Conservation (phyloP, 495 filamentous ascomycete genomes). For the Lentithecium fluviatile region DNA sequence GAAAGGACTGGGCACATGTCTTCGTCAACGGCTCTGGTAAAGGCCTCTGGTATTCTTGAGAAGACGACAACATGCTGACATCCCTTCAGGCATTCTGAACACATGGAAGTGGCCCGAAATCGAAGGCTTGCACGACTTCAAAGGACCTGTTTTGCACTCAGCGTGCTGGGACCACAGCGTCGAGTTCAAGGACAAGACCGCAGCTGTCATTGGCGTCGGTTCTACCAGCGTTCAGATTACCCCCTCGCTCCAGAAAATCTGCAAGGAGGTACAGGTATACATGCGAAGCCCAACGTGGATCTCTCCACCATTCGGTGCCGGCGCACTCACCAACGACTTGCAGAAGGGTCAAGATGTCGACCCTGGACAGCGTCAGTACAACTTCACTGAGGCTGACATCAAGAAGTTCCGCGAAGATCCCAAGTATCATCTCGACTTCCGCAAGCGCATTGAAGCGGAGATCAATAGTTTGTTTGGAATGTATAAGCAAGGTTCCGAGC, state of each 20-base stretch:
- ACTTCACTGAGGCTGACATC: constrained; percentile 42
- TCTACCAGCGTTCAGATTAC: constrained; percentile 37
- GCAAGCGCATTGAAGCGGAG: constrained; percentile 38
- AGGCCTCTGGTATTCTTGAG: no score
- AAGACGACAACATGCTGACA: no score
- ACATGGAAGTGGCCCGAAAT: constrained; percentile 37
- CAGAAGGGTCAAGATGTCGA: constrained; percentile 32
- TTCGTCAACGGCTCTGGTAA: constrained; percentile 37
- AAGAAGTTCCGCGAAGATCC: constrained; percentile 41
- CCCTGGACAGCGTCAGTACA: constrained; percentile 37
- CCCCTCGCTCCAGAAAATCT: constrained; percentile 37
- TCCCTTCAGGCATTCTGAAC: constrained; percentile 40
- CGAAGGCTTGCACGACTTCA: constrained; percentile 35
- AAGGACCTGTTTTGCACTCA: constrained; percentile 47
- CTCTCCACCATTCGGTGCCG: constrained; percentile 34
- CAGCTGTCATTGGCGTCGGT: constrained; percentile 56
- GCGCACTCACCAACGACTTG: constrained; percentile 25
- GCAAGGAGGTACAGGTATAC: constrained; percentile 33
- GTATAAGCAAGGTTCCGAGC: constrained; percentile 37
- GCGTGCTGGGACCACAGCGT: constrained; percentile 58
- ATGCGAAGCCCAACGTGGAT: constrained; percentile 38
- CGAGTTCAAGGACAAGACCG: constrained; percentile 54
- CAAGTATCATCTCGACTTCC: constrained; percentile 39
- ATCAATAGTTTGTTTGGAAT: constrained; percentile 43
- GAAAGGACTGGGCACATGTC: constrained; percentile 35